A percentile compares a stretch with the other conserved stretches of the same genome.
Conservation (phyloP, 2,329 filamentous ascomycete species). For the Penicillium vulpinum region DNA sequence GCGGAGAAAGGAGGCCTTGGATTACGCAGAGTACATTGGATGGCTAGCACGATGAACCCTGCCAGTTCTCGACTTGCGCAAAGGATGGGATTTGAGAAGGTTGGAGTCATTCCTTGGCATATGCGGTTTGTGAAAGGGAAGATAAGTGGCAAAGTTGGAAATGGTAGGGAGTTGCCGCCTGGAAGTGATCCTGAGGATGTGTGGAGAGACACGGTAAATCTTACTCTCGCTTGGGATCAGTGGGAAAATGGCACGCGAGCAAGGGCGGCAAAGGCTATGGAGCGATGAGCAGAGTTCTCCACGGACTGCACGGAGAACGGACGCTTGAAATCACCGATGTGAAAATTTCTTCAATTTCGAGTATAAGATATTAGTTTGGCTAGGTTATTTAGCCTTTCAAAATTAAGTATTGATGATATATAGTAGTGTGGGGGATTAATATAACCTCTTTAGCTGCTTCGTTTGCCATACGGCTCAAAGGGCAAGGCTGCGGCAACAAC, state of each 20-base stretch:
- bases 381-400: no score
- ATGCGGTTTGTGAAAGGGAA: conserved; percentile 19
- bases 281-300: background rate
- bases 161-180: conserved; percentile 15
- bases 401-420: background rate
- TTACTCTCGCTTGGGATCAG: conserved; percentile 16
- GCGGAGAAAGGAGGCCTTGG: conserved; percentile 13
- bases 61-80: conserved; percentile 18
- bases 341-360: background rate
- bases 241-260: conserved; percentile 12
- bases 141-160: conserved; percentile 14
- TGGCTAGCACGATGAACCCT: conserved; percentile 15
- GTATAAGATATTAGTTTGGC: no score
- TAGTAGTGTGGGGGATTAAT: no score
- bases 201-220: conserved; percentile 20
- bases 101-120: conserved; percentile 18
- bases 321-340: background rate
- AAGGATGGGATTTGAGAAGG: conserved; percentile 20
- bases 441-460: conserved; percentile 6
- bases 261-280: background rate
- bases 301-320: background rate
- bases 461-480: conserved; percentile 26
- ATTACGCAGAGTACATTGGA: conserved; percentile 16
- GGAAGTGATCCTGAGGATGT: conserved; percentile 17
- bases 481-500: conserved; percentile 25